These are phyloP conservation scores for Sporothrix mexicana DNA, from an alignment of 2,329 filamentous ascomycete genomes.

Conservation along the genomic window DNA sequence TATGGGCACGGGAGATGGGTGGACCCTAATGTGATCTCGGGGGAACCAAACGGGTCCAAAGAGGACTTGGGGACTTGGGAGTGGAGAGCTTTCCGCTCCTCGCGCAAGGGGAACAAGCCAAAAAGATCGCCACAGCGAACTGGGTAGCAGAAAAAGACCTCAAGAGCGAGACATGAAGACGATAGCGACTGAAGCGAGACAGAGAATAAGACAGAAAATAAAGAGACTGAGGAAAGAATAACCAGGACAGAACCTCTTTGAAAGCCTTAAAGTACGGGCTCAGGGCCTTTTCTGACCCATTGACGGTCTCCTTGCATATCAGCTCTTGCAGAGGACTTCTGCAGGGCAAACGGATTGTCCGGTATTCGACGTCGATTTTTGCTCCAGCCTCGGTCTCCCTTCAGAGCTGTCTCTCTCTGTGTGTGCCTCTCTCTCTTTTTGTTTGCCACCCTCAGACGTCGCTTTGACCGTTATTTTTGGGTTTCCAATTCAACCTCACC, in stretches of 20 bases:
- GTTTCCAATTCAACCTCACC: neutral
- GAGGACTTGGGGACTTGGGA: neutral
- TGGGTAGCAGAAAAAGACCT: conserved; percentile 7
- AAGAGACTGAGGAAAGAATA: too few relatives aligned
- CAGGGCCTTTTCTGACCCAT: neutral
- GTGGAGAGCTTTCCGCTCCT: neutral
- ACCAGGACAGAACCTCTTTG: too few relatives aligned
- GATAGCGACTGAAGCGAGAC: neutral
- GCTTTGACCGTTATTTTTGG: neutral
- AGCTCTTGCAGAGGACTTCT: conserved; percentile 20
- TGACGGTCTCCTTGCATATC: neutral
- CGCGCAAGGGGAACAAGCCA: neutral
- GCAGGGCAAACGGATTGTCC: neutral
- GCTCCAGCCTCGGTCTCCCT: neutral
- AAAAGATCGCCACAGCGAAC: neutral
- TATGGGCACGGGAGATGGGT: conserved; percentile 11
- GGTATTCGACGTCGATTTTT: neutral
- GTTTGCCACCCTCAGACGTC: neutral
- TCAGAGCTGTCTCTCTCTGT: neutral
- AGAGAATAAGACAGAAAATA: neutral
- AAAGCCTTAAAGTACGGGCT: too few relatives aligned
- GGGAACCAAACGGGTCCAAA: too few relatives aligned
- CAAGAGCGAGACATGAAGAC: conserved; percentile 3
- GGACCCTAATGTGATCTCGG: neutral
- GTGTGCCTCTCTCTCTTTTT: neutral